A percentile compares a stretch with the other conserved stretches of the same genome.
Conservation (phyloP, 192 early-diverging fungal species). For the Coemansia erecta region DNA sequence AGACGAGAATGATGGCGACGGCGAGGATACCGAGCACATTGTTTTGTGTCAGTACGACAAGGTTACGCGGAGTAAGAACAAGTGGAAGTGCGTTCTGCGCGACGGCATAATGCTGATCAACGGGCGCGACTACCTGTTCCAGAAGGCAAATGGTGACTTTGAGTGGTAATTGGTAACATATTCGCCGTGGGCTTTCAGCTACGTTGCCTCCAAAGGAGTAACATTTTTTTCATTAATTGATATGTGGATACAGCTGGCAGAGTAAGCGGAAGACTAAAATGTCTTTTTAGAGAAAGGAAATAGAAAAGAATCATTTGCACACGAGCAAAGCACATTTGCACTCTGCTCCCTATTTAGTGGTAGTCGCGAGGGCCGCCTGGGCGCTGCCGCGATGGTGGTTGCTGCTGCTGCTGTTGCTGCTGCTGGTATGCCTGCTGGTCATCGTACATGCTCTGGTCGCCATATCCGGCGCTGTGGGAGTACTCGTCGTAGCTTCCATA, state of each 20-base stretch:
- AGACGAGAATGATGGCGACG: constrained; percentile 56
- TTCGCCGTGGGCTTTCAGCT: too few relatives aligned
- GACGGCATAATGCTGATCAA: constrained; percentile 96
- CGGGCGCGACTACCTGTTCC: constrained; percentile 93
- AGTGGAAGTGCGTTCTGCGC: constrained; percentile 97
- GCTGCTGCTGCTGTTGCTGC: constrained; percentile 29
- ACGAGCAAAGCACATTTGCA: not conserved
- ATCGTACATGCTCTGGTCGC: constrained; percentile 8
- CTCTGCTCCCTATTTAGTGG: constrained; percentile 5
- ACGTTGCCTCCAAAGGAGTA: not conserved
- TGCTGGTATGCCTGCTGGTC: constrained; percentile 15
- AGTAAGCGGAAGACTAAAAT: not conserved
- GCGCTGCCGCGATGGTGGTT: constrained; percentile 43
- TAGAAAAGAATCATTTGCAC: not conserved
- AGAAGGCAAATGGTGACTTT: constrained; percentile 93
- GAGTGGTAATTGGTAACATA: constrained; percentile 72
- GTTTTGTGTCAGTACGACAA: constrained; percentile 77
- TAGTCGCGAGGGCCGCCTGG: constrained; percentile 53
- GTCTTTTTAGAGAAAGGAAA: not conserved
- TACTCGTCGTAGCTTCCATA: constrained; percentile 17
- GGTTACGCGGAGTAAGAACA: constrained; percentile 94
- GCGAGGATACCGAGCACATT: constrained; percentile 71
- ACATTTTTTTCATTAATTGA: not conserved
- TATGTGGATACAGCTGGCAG: too few relatives aligned
- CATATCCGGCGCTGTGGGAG: constrained; percentile 8